Conservation (phyloP, 2,329 filamentous ascomycete species). For the Aaosphaeria arxii region DNA sequence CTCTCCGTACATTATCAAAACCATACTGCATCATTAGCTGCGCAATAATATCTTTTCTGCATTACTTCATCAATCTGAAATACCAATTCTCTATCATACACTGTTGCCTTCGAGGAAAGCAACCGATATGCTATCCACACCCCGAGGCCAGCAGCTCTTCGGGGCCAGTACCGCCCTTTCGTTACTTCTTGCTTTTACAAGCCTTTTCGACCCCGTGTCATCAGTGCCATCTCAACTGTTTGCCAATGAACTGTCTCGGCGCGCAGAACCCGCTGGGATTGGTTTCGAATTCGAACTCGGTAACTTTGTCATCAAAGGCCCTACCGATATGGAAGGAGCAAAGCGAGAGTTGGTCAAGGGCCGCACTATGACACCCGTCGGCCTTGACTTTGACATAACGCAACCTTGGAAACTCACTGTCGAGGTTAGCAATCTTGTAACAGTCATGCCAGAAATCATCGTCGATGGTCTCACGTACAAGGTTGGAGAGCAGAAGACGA, state of each 20-base stretch:
- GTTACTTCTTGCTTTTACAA: slow-evolving; percentile 6
- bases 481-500: slow-evolving; percentile 8
- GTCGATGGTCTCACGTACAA: slow-evolving; percentile 8
- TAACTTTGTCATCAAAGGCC: background rate
- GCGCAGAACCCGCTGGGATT: slow-evolving; percentile 3
- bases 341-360: background rate
- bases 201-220: slow-evolving; percentile 3
- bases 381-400: background rate
- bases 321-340: background rate
- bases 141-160: slow-evolving; percentile 4
- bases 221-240: slow-evolving; percentile 3
- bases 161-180: slow-evolving; percentile 4
- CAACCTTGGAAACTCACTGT: background rate
- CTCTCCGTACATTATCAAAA: slow-evolving; percentile 2
- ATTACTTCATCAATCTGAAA: slow-evolving; percentile 3
- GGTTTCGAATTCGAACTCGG: slow-evolving; percentile 6
- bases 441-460: slow-evolving; percentile 6
- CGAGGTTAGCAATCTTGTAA: slow-evolving; percentile 1
- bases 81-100: background rate
- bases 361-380: background rate
- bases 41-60: slow-evolving; percentile 4
- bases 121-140: slow-evolving; percentile 1
- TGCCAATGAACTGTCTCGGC: slow-evolving; percentile 6
- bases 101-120: background rate
- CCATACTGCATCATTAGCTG: slow-evolving; percentile 2